Evolutionary conservation across 345 rosid species (phyloP), one percentile per base, ranked within the genome.

Genomic region (Salix viminalis): DNA sequence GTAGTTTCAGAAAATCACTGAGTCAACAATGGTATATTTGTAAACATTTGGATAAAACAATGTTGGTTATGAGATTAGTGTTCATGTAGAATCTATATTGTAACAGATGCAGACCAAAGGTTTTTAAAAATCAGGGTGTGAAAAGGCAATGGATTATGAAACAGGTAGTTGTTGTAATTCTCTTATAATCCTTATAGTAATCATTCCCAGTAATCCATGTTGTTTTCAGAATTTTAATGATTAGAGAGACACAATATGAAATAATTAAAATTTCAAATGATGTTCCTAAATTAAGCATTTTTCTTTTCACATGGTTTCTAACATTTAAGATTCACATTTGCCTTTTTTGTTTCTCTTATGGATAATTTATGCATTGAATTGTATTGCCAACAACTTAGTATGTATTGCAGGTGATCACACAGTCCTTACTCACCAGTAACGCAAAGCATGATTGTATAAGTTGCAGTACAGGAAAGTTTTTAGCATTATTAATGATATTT

Each of bases 381-480:
- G 13, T 1, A 18, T 3, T 58, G 64, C 28, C 64, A n/a, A 19
- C 58, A 8, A 32, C 28, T 61, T 30, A 15, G 65, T 23, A 79
- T 71, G 61, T 76, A 48, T 52, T 77, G 23, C 90, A 96, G 99
- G 91, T 89, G 84, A 81, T 96, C 58, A 85, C 89, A 54, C 97
- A 89, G 79, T 84, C 91, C 81, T 77, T 89, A 71, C 87, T 88
- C 68, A 80, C 88, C 56, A 79, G 83, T 72, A 87, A 83, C 67
- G 56, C 88, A 61, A 89, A 82, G 82, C 92, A 86, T 69, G 87
- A 88, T 69, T 90, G 87, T 75, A 50, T 81, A 46, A 88, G 90
- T 81, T 96, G 94, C 85, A 91, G 98, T 79, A 91, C 91, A 0
- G 96, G 98, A 74, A 96, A 90, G 92, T 92, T 93, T 84, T 85